Percentiles rank a stretch among this genome's conserved stretches.
phyloP scores from a whole-genome alignment of 768 basidiomycete genomes.

The Tricholoma sp. region DNA sequence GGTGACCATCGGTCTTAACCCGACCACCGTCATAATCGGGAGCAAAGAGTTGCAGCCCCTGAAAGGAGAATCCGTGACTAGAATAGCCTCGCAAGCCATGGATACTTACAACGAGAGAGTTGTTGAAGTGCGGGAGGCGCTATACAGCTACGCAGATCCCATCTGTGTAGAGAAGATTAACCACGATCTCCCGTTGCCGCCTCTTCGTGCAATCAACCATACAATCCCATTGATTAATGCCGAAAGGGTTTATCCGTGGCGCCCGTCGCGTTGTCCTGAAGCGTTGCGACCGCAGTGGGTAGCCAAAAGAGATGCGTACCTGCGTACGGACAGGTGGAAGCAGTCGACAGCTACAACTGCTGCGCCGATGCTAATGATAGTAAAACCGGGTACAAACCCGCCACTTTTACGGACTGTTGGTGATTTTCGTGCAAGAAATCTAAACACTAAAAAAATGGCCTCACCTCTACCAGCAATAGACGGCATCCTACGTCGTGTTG shows the following conservation, averaged over 20 bases:
- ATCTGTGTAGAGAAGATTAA: constrained; percentile 19
- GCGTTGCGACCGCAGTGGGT: constrained; percentile 24
- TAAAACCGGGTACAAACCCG: background rate
- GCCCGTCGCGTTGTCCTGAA: constrained; percentile 33
- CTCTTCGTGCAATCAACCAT: constrained; percentile 36
- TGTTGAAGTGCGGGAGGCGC: background rate
- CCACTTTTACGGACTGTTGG: background rate
- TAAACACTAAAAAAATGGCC: constrained; percentile 8
- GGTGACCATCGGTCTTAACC: constrained; percentile 22
- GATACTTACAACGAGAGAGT: background rate
- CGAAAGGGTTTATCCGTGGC: constrained; percentile 24
- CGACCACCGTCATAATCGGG: background rate
- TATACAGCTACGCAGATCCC: background rate
- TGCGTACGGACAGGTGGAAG: constrained; percentile 24
- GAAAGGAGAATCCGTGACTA: constrained; percentile 9
- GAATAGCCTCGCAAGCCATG: constrained; percentile 8
- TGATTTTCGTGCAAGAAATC: constrained; percentile 1
- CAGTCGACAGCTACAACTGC: constrained; percentile 27
- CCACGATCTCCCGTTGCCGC: constrained; percentile 29
- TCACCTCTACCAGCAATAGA: constrained; percentile 6
- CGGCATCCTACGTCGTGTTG: constrained; percentile 1
- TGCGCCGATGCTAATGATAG: constrained; percentile 24
- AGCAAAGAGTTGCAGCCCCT: constrained; percentile 2
- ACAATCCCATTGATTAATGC: constrained; percentile 30
- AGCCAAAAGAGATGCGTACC: constrained; percentile 24